Percentiles rank a stretch among this genome's conserved stretches.
Conservation (phyloP, 2,329 filamentous ascomycete genomes). For the Cordyceps fumosorosea region DNA sequence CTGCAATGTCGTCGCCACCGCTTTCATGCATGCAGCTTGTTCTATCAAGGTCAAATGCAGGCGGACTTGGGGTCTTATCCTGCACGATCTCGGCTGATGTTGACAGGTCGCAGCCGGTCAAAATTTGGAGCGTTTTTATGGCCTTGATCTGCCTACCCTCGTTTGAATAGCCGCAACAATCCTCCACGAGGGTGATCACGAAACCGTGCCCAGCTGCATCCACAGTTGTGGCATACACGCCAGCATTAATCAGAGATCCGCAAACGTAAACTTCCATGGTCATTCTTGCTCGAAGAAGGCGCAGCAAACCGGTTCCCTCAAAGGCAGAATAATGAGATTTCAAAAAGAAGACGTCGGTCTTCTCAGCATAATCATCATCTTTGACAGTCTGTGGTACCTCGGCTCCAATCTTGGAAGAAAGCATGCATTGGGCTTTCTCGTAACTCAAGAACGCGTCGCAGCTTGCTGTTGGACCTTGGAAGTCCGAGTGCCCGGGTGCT, state of each 20-base stretch:
- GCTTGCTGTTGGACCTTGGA: conserved; percentile 14
- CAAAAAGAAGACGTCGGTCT: conserved; percentile 43
- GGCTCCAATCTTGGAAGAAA: conserved; percentile 26
- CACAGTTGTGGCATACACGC: conserved; percentile 83
- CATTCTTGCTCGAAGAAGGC: conserved; percentile 74
- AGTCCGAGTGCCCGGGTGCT: neutral
- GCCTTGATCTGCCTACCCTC: conserved; percentile 63
- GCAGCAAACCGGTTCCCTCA: conserved; percentile 63
- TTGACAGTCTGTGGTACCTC: conserved; percentile 37
- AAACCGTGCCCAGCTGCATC: conserved; percentile 86
- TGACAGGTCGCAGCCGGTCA: conserved; percentile 65
- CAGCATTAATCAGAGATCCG: conserved; percentile 79
- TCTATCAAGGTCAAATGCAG: neutral
- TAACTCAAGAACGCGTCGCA: conserved; percentile 41
- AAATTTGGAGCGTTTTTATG: conserved; percentile 62
- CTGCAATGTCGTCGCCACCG: conserved; percentile 20
- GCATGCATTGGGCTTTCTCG: conserved; percentile 1
- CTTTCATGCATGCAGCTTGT: conserved; percentile 10
- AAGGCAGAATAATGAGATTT: conserved; percentile 91
- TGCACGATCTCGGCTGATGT: conserved; percentile 51
- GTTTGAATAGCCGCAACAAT: conserved; percentile 78
- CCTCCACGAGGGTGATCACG: conserved; percentile 77
- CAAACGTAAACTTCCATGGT: conserved; percentile 87
- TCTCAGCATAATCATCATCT: conserved; percentile 25
- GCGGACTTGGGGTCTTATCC: neutral